These are phyloP conservation scores for Xylaria nigripes DNA, from an alignment of 495 filamentous ascomycete species.

Conservation along the genomic window DNA sequence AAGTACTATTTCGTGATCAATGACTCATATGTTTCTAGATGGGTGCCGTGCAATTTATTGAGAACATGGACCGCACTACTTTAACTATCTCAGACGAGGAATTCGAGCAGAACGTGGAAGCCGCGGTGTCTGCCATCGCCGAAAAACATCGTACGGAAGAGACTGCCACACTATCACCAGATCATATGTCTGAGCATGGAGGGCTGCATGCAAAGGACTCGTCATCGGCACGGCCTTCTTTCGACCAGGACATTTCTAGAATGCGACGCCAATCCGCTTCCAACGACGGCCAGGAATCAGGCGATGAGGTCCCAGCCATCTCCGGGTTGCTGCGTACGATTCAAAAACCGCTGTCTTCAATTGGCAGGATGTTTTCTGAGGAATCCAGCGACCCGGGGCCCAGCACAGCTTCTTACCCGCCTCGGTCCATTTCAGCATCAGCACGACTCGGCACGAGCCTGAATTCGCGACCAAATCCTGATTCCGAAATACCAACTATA, in stretches of 20 bases:
- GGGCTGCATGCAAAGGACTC: slow-evolving; percentile 33
- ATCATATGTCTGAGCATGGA: slow-evolving; percentile 54
- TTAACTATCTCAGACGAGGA: slow-evolving; percentile 90
- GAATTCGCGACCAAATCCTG: slow-evolving; percentile 45
- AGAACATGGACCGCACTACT: slow-evolving; percentile 87
- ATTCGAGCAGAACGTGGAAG: slow-evolving; percentile 91
- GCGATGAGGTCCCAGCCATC: slow-evolving; percentile 69
- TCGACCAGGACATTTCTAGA: slow-evolving; percentile 36
- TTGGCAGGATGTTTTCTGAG: slow-evolving; percentile 96
- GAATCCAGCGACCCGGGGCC: slow-evolving; percentile 42
- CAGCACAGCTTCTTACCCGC: slow-evolving; percentile 48
- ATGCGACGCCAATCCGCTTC: slow-evolving; percentile 35
- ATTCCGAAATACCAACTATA: slow-evolving; percentile 29
- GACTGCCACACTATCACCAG: slow-evolving; percentile 29
- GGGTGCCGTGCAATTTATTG: slow-evolving; percentile 94
- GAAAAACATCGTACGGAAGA: slow-evolving; percentile 63
- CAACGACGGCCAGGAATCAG: slow-evolving; percentile 40
- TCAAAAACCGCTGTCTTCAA: slow-evolving; percentile 82
- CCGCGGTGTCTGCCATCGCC: slow-evolving; percentile 90
- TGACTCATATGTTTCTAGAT: slow-evolving; percentile 45
- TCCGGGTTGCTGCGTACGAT: slow-evolving; percentile 84
- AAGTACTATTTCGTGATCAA: slow-evolving; percentile 8
- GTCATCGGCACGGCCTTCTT: slow-evolving; percentile 31
- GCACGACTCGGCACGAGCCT: slow-evolving; percentile 50
- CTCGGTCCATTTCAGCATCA: slow-evolving; percentile 32